phyloP scores from a whole-genome alignment of 2,329 filamentous ascomycete species.

The Aspergillus ochraceoroseus region DNA sequence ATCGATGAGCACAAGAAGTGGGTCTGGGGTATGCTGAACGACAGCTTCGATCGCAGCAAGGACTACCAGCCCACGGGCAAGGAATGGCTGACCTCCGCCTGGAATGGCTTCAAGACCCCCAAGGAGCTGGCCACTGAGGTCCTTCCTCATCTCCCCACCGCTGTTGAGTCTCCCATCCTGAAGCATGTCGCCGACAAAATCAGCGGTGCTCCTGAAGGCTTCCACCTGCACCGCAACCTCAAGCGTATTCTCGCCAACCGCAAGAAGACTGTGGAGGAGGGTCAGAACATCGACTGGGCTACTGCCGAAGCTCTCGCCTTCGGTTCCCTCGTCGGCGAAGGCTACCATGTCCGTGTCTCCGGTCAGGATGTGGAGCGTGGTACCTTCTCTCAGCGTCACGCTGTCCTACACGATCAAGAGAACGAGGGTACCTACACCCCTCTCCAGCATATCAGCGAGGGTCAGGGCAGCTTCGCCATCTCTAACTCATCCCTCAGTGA shows the following conservation, averaged over 20 bases:
- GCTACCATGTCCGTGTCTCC: slow-evolving; percentile 94
- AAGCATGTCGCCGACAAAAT: slow-evolving; percentile 79
- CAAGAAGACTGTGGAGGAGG: slow-evolving; percentile 86
- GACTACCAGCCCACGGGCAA: slow-evolving; percentile 95
- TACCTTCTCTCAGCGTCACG: slow-evolving; percentile 96
- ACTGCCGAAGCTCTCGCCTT: slow-evolving; percentile 96
- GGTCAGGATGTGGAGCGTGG: slow-evolving; percentile 99
- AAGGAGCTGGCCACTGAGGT: slow-evolving; percentile 95
- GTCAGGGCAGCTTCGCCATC: slow-evolving; percentile 94
- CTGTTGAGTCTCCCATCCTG: slow-evolving; percentile 66
- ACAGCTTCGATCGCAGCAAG: slow-evolving; percentile 95
- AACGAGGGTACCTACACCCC: slow-evolving; percentile 90
- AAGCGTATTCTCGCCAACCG: slow-evolving; percentile 90
- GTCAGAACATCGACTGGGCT: slow-evolving; percentile 94
- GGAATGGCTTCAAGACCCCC: slow-evolving; percentile 99
- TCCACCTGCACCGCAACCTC: slow-evolving; percentile 87
- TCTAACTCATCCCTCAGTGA: slow-evolving; percentile 86
- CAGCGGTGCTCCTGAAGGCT: slow-evolving; percentile 72
- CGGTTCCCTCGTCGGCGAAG: slow-evolving; percentile 82
- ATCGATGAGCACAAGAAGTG: slow-evolving; percentile 99
- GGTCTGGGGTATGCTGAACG: slow-evolving; percentile 98
- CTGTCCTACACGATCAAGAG: slow-evolving; percentile 96
- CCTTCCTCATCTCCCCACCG: slow-evolving; percentile 83
- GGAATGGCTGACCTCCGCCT: slow-evolving; percentile 97
- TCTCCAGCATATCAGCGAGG: slow-evolving; percentile 78